These are phyloP conservation scores for Aristolochia contorta DNA, from an alignment of 164 flowering plant genomes.

Conservation along the genomic window DNA sequence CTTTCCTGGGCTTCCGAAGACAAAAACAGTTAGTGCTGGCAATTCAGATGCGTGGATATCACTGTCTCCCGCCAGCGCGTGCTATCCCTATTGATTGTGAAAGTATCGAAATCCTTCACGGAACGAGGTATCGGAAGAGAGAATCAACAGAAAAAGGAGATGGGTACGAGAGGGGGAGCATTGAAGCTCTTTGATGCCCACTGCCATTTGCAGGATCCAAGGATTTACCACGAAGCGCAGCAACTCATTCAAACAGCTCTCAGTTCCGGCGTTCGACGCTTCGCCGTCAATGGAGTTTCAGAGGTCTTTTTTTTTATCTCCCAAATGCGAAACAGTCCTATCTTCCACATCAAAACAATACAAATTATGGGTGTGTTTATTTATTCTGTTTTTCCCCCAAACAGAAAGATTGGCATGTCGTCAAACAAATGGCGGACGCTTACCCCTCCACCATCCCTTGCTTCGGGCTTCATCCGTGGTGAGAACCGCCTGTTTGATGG, in stretches of 20 bases:
- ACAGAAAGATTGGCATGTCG: slow-evolving; percentile 77
- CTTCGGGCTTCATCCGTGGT: slow-evolving; percentile 96
- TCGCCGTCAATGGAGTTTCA: slow-evolving; percentile 85
- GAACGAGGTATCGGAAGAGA: slow-evolving; percentile 1
- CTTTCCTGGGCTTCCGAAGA: too few relatives aligned
- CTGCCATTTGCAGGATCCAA: slow-evolving; percentile 91
- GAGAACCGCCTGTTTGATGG: not conserved
- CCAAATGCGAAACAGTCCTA: too few relatives aligned
- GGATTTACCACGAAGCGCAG: slow-evolving; percentile 42
- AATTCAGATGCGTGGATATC: too few relatives aligned
- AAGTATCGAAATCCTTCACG: too few relatives aligned
- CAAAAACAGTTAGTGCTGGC: too few relatives aligned
- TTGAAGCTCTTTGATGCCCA: slow-evolving; percentile 81
- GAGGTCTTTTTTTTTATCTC: slow-evolving; percentile 24
- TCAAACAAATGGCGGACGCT: slow-evolving; percentile 59
- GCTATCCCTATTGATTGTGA: too few relatives aligned
- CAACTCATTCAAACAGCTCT: slow-evolving; percentile 44
- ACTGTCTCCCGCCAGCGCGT: too few relatives aligned
- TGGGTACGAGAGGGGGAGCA: slow-evolving; percentile 2
- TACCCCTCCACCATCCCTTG: slow-evolving; percentile 60
- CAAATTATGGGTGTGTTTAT: not conserved
- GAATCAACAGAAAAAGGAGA: slow-evolving; percentile 1
- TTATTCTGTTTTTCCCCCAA: not conserved
- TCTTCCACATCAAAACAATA: not conserved
- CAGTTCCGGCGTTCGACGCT: slow-evolving; percentile 46